Percentiles rank a stretch among this genome's conserved stretches.
These are phyloP conservation scores for Aureobasidium sp. DNA, from an alignment of 2,329 filamentous ascomycete genomes.

Conservation along the genomic window DNA sequence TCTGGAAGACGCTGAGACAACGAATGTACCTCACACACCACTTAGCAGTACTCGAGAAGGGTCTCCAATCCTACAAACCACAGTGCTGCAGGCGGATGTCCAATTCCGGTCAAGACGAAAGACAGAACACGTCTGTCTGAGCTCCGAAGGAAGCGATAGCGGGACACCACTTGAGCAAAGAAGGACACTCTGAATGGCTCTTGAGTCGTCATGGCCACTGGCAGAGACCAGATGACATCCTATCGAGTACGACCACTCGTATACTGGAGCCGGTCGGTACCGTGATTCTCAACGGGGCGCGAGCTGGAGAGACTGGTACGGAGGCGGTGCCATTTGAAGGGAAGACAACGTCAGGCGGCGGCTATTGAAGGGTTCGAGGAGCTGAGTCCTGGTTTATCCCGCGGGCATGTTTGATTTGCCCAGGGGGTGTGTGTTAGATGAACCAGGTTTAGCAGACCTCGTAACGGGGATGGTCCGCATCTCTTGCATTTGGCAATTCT, in stretches of 20 bases:
- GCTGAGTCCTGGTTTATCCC: neutral
- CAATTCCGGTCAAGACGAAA: neutral
- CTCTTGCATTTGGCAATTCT: neutral
- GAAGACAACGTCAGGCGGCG: slow-evolving; percentile 1
- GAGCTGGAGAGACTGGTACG: neutral
- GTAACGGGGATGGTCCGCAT: neutral
- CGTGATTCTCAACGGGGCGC: neutral
- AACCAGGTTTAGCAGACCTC: neutral
- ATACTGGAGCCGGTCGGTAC: slow-evolving; percentile 2
- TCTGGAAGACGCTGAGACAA: neutral
- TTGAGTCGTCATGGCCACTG: neutral
- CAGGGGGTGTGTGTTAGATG: neutral
- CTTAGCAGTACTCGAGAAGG: neutral
- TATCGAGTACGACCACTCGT: neutral
- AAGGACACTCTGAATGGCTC: neutral
- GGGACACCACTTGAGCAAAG: neutral
- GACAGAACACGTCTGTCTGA: neutral
- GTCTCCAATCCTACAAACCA: neutral
- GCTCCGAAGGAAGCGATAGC: neutral
- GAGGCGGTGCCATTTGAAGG: neutral
- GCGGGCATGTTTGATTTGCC: neutral
- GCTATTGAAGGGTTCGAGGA: neutral
- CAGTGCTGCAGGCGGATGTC: neutral
- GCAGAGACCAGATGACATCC: neutral
- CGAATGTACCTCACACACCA: neutral